These are phyloP conservation scores for Kwoniella sp. DNA, from an alignment of 768 basidiomycete genomes.

Conservation along the genomic window DNA sequence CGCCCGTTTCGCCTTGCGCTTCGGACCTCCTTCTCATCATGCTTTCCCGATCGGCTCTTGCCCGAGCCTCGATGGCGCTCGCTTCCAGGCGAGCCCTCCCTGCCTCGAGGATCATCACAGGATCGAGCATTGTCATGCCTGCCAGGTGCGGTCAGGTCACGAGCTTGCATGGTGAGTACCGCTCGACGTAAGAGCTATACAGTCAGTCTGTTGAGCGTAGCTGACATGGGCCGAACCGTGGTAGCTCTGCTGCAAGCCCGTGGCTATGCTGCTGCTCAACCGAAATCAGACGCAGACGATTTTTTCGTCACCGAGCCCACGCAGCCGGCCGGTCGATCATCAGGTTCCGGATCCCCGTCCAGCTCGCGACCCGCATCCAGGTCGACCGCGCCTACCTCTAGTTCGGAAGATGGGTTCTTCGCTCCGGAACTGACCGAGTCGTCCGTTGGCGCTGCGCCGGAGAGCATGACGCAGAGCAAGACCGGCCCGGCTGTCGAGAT, in stretches of 20 bases:
- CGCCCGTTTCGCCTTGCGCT: too few species aligned
- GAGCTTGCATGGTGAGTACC: slow-evolving; percentile 9
- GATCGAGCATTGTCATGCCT: background rate
- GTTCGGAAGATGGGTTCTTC: slow-evolving; percentile 10
- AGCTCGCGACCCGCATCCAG: too few species aligned
- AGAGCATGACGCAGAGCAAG: background rate
- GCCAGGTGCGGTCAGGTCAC: background rate
- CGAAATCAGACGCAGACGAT: slow-evolving; percentile 14
- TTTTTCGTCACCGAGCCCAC: slow-evolving; percentile 12
- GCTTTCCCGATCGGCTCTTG: slow-evolving; percentile 18
- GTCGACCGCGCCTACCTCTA: too few species aligned
- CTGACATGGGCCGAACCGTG: too few species aligned
- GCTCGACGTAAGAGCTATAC: too few species aligned
- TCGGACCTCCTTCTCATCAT: slow-evolving; percentile 4
- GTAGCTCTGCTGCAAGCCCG: slow-evolving; percentile 3
- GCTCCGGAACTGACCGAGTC: slow-evolving; percentile 11
- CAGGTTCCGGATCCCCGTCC: slow-evolving; percentile 1
- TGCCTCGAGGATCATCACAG: background rate
- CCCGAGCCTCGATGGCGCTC: slow-evolving; percentile 6
- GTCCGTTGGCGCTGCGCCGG: background rate
- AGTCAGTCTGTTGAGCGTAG: too few species aligned
- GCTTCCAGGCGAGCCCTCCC: slow-evolving; percentile 9
- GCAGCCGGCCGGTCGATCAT: background rate
- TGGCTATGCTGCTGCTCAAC: slow-evolving; percentile 18
- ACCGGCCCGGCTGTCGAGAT: slow-evolving; percentile 14